Percentiles rank a stretch among this genome's conserved stretches.
Evolutionary conservation across 108 stramenopile genomes (phyloP).

Genomic region (Bacterosira constricta): DNA sequence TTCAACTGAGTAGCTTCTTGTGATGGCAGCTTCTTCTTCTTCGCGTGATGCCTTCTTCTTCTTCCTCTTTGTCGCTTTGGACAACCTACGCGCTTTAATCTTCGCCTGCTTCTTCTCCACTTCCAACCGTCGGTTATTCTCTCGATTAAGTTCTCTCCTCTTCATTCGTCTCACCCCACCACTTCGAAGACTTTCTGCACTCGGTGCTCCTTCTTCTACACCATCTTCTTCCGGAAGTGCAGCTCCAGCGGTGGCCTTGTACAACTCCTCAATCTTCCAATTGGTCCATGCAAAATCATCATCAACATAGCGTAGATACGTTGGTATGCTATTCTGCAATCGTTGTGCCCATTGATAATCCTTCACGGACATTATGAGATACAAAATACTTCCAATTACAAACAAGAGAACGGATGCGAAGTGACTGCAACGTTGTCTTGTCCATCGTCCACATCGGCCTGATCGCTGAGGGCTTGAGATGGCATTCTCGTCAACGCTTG

Average conservation of each 20-base stretch:
- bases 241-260: neutral
- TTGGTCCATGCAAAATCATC: slow-evolving; percentile 6
- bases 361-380: neutral
- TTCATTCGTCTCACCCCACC: no score
- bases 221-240: no score
- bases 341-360: slow-evolving; percentile 20
- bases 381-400: slow-evolving; percentile 8
- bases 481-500: no score
- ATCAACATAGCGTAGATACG: neutral
- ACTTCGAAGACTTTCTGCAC: no score
- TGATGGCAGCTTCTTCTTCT: no score
- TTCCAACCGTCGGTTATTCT: no score
- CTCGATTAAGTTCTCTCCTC: no score
- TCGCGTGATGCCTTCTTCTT: neutral
- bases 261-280: slow-evolving; percentile 1
- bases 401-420: slow-evolving; percentile 7
- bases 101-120: no score
- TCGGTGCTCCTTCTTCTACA: no score
- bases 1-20: no score
- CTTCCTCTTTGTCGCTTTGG: neutral
- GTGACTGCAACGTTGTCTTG: neutral
- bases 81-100: neutral
- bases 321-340: slow-evolving; percentile 1
- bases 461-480: no score
- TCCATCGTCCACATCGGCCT: no score